These are phyloP conservation scores for Penicillium sp. DNA, from an alignment of 2,329 filamentous ascomycete species.

Conservation along the genomic window DNA sequence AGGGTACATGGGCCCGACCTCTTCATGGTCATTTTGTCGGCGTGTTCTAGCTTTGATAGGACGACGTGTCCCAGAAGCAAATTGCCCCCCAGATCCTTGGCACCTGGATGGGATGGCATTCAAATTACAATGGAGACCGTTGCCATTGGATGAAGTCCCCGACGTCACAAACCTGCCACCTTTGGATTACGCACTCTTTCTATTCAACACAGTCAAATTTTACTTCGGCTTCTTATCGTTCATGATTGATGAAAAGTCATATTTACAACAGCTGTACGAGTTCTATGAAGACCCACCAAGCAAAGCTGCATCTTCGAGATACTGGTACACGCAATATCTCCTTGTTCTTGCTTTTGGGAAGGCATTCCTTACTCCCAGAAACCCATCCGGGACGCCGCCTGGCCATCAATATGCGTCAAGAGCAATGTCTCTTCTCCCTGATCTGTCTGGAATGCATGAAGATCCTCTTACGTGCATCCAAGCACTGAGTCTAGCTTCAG, in stretches of 20 bases:
- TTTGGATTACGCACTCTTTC: slow-evolving; percentile 56
- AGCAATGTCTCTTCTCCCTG: slow-evolving; percentile 46
- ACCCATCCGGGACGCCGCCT: slow-evolving; percentile 33
- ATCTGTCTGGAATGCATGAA: slow-evolving; percentile 37
- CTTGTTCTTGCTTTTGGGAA: slow-evolving; percentile 62
- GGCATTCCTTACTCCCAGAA: slow-evolving; percentile 51
- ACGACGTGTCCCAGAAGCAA: slow-evolving; percentile 37
- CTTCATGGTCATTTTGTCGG: slow-evolving; percentile 43
- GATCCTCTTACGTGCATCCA: slow-evolving; percentile 39
- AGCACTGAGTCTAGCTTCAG: slow-evolving; percentile 39
- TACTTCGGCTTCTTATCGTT: slow-evolving; percentile 60
- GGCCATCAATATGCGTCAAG: slow-evolving; percentile 46
- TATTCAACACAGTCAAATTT: slow-evolving; percentile 62
- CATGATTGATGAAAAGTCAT: slow-evolving; percentile 58
- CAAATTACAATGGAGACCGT: slow-evolving; percentile 34
- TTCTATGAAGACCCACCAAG: slow-evolving; percentile 42
- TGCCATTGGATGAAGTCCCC: slow-evolving; percentile 29
- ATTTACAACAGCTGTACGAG: slow-evolving; percentile 42
- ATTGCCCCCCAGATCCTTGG: slow-evolving; percentile 35
- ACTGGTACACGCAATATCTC: slow-evolving; percentile 60
- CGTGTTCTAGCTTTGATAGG: slow-evolving; percentile 39
- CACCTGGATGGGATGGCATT: slow-evolving; percentile 39
- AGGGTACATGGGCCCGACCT: slow-evolving; percentile 44
- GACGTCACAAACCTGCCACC: slow-evolving; percentile 52
- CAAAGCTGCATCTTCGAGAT: slow-evolving; percentile 32